phyloP scores from a whole-genome alignment of 225 moss, liverwort and hornwort genomes.

The Pseudisothecium myosuroides region DNA sequence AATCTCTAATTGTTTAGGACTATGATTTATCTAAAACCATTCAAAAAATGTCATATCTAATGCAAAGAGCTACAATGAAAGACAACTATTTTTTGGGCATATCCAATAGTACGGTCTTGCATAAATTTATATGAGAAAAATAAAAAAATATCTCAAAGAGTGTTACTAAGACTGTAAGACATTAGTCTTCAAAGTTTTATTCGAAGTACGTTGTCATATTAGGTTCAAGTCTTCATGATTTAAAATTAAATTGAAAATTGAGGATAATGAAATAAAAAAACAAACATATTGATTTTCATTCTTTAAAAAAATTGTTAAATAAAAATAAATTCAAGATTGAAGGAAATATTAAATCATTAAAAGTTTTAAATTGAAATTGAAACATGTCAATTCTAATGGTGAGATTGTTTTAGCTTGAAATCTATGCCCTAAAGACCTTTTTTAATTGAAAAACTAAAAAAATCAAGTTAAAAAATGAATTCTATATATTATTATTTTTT shows the following conservation, averaged over 20 bases:
- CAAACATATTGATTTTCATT: too few species aligned
- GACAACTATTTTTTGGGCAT: not conserved
- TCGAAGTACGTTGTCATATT: not conserved
- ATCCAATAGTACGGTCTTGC: not conserved
- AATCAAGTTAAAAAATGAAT: not conserved
- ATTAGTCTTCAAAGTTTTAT: not conserved
- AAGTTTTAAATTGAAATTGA: not conserved
- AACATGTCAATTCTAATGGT: not conserved
- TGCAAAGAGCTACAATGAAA: not conserved
- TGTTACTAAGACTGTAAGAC: too few species aligned
- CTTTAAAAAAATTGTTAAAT: too few species aligned
- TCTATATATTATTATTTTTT: not conserved
- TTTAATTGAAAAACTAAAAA: not conserved
- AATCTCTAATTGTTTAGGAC: too few species aligned
- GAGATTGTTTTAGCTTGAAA: not conserved
- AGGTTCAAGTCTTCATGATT: not conserved
- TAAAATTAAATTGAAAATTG: too few species aligned
- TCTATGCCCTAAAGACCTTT: too few species aligned
- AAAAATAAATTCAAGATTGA: not conserved
- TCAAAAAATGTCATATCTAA: not conserved
- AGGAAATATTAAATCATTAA: not conserved
- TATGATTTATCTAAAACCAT: not conserved
- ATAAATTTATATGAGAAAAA: not conserved
- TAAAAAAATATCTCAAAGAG: too few species aligned
- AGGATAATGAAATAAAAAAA: not conserved